Evolutionary conservation across 225 moss, liverwort and hornwort species (phyloP), one percentile per base, ranked within the genome.

Genomic region (Physcomitrellopsis africana): DNA sequence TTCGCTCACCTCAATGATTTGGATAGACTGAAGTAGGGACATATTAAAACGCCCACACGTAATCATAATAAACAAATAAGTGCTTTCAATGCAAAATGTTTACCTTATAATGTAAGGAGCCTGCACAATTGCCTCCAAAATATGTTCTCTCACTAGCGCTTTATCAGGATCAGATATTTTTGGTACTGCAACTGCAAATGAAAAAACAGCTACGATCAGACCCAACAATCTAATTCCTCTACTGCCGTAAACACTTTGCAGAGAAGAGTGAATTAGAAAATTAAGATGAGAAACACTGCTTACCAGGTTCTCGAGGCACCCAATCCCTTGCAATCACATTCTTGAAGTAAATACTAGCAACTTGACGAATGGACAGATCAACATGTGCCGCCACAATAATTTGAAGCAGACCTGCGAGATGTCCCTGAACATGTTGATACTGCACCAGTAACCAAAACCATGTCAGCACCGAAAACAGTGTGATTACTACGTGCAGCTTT

Each of bases 301-400:
- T 74, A 99, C 99, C 99, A 72, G 90, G 71, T 69, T 95, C 94
- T 41, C 95, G 93, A 24, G 99, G 93, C 63, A 87, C 67, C 99
- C 99, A 99, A 70, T 95, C 95, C 76, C 92, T 86, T 11, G 93
- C 99, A 22, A 85, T 89, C 70, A 99, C 95, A 86, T 99, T 99
- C 87, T 99, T 99, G 82, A 99, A 95, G 71, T 94, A 87, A 46
- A 99, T 99, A 65, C 99, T 99, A 26, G 99, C 99, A 70, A 93
- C 86, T 88, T 99, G 99, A 10, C 99, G 95, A 56, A 99, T 99
- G 24, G 99, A 79, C 41, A 93, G 83, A 89, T 99, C 99, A 60
- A 99, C 89, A 74, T 89, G 89, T 29, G 80, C 76, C 70, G 95
- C 76, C 22, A 93, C 90, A 65, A 89, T 93, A 69, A 99, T 93